Conservation (phyloP, 345 rosid genomes). For the Brassica rapa region DNA sequence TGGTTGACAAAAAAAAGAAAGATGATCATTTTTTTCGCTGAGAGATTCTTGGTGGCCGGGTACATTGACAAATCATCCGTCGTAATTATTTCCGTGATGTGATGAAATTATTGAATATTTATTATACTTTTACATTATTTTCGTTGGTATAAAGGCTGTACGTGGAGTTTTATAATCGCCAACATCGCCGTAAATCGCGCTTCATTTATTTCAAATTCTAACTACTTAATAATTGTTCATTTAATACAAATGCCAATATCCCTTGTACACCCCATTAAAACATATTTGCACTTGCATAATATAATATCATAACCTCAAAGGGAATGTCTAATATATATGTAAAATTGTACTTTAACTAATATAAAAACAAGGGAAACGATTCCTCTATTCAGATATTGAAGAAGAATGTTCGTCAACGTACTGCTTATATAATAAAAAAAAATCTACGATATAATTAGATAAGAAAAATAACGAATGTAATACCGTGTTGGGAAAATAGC, state of each 20-base stretch:
- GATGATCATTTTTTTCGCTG: background rate
- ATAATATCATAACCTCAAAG: no score
- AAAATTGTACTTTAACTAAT: background rate
- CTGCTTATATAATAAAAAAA: background rate
- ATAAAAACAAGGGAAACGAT: background rate
- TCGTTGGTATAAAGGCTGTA: conserved; percentile 23
- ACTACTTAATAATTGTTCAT: conserved; percentile 6
- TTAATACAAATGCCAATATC: background rate
- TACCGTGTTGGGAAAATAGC: background rate
- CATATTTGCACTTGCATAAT: no score
- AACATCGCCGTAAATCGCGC: conserved; percentile 27
- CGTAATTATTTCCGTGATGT: conserved; percentile 22
- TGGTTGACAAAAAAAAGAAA: background rate
- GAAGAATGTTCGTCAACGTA: background rate
- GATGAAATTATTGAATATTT: background rate
- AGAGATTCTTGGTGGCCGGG: conserved; percentile 16
- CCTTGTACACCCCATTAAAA: background rate
- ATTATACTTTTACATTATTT: background rate
- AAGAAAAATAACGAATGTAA: background rate
- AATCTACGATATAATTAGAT: background rate
- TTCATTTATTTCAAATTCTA: background rate
- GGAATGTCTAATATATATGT: background rate
- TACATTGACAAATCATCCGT: conserved; percentile 22
- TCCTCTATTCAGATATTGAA: background rate
- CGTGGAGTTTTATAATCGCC: conserved; percentile 25